Evolutionary conservation across 106 monocot genomes (phyloP).

Genomic region (Gastrodia elata): DNA sequence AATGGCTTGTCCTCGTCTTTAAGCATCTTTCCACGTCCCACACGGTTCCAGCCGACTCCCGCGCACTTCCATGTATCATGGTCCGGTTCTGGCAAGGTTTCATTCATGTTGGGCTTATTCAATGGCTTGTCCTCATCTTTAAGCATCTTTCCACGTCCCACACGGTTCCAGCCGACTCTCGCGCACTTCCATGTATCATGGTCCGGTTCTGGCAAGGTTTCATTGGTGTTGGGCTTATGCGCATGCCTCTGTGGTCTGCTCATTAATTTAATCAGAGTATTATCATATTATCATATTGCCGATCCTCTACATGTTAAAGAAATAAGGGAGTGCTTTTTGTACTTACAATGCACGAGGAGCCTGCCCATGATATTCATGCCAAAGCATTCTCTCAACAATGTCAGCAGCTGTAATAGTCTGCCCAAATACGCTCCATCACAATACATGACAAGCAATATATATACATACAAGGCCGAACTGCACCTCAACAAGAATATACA

Average conservation of each 20-base stretch:
- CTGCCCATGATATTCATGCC: constrained; percentile 1
- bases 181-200: not conserved
- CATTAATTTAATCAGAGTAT: not conserved
- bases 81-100: not conserved
- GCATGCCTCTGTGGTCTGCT: not conserved
- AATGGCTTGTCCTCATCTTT: too few relatives aligned
- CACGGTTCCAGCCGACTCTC: not conserved
- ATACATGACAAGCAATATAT: not conserved
- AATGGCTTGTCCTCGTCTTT: not conserved
- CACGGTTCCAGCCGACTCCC: not conserved
- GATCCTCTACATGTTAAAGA: not conserved
- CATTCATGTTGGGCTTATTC: too few relatives aligned
- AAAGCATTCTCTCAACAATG: constrained; percentile 1
- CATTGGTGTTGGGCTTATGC: too few relatives aligned
- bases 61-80: not conserved
- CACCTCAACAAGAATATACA: too few relatives aligned
- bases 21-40: not conserved
- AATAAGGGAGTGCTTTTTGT: not conserved
- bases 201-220: not conserved
- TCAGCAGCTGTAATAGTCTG: not conserved
- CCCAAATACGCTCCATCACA: not conserved
- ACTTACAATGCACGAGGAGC: not conserved
- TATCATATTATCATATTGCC: not conserved
- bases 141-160: not conserved
- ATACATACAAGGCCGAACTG: too few relatives aligned